Conservation (phyloP, 2,329 filamentous ascomycete genomes). For the Penicillium sclerotigenum region DNA sequence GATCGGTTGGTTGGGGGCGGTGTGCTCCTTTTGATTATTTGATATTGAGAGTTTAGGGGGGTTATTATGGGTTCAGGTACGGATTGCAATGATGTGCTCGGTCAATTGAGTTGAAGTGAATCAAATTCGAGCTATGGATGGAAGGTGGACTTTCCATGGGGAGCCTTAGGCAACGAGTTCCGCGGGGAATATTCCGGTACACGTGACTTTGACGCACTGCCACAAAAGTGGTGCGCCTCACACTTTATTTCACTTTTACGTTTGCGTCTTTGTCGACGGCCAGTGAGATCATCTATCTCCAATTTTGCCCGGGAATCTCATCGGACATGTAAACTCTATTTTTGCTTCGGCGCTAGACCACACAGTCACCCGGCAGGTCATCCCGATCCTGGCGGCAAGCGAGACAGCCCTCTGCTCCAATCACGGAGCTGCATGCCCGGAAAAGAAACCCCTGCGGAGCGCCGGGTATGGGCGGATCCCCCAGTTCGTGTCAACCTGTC, state of each 20-base stretch:
- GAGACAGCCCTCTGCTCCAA: constrained; percentile 17
- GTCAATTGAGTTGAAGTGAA: background rate
- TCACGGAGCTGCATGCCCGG: constrained; percentile 3
- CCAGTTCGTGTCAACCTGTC: constrained; percentile 5
- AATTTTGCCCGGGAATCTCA: constrained; percentile 11
- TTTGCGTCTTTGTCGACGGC: constrained; percentile 16
- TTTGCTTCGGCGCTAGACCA: constrained; percentile 12
- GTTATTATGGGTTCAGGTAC: background rate
- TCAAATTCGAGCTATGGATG: background rate
- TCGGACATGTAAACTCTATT: background rate
- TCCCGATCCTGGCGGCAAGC: constrained; percentile 21
- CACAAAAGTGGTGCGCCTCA: background rate
- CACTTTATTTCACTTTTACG: constrained; percentile 4
- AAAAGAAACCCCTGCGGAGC: constrained; percentile 6
- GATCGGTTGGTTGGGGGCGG: background rate
- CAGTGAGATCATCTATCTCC: constrained; percentile 12
- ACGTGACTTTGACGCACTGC: constrained; percentile 7
- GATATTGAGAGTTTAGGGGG: background rate
- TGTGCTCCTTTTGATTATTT: background rate
- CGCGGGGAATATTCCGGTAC: constrained; percentile 10
- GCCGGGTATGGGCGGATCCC: constrained; percentile 18
- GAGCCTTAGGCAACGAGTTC: constrained; percentile 17
- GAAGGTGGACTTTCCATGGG: background rate
- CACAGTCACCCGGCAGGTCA: background rate
- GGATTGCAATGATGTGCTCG: background rate